Evolutionary conservation across 1,139 yeast genomes (phyloP).

Genomic region (Pichia cactophila): DNA sequence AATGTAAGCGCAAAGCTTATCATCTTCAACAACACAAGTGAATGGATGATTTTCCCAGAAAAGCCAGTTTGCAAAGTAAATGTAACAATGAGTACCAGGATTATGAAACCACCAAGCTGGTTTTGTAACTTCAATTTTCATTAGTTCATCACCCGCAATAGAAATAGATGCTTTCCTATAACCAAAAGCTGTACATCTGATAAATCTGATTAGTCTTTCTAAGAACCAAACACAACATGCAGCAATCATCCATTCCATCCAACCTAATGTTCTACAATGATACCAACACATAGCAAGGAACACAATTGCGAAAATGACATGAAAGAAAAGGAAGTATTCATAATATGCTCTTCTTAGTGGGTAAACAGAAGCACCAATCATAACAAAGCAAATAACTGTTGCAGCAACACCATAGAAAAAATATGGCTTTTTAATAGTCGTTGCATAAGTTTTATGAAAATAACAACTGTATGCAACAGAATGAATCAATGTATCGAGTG

Average conservation of each 20-base stretch:
- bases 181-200: conserved; percentile 32
- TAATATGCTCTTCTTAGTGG: conserved; percentile 41
- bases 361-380: conserved; percentile 40
- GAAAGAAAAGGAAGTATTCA: conserved; percentile 33
- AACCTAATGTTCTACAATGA: conserved; percentile 34
- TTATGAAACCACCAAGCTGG: conserved; percentile 32
- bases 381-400: conserved; percentile 33
- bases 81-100: conserved; percentile 41
- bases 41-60: conserved; percentile 36
- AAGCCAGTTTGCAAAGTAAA: conserved; percentile 31
- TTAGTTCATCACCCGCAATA: conserved; percentile 29
- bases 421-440: conserved; percentile 27
- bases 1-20: conserved; percentile 24
- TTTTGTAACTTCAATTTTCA: conserved; percentile 34
- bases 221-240: conserved; percentile 32
- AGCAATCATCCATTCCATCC: conserved; percentile 38
- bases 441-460: conserved; percentile 8
- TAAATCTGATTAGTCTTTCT: conserved; percentile 32
- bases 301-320: conserved; percentile 31
- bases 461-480: conserved; percentile 20
- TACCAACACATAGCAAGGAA: conserved; percentile 35
- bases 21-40: conserved; percentile 23
- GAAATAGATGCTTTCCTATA: conserved; percentile 22
- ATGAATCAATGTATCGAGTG: conserved; percentile 26
- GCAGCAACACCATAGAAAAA: conserved; percentile 32